Evolutionary conservation across 495 filamentous ascomycete genomes (phyloP), one percentile per base, ranked within the genome.

Genomic region (Lepidopterella palustris): DNA sequence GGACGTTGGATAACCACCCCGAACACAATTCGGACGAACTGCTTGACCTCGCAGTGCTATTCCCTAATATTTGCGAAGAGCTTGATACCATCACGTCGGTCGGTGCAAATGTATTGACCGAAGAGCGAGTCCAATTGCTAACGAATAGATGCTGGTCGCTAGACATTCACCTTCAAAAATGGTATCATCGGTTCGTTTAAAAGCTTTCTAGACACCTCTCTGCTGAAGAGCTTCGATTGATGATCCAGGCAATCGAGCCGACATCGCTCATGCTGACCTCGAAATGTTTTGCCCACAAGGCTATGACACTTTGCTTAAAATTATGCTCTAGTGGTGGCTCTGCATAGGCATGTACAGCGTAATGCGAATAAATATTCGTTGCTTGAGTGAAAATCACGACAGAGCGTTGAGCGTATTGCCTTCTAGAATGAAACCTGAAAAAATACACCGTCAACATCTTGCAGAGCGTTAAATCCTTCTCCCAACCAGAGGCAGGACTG

Each of bases 61-160:
- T 63, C 0, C 49, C 61, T 20, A 40, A 27, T 25, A 45, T 59
- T 21, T 29, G 58, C 13, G 55, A 55, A 55, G 56, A 59, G 31
- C 52, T 54, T 11, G 61, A 59, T 29, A 28, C 21, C 20, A 31
- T 63, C 8, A 48, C 13, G 8, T 1, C 24, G 29, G 20, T 26
- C 24, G 13, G 9, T 1, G 18, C 13, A n/a, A 42, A 8, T 11
- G 42, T 42, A 11, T 29, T 45, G 10, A 20, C 10, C 13, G 31
- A 47, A 2, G n/a, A 53, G 5, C 26, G 47, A 40, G 61, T 42
- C 2, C 21, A 50, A 27, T 15, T 50, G 5, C 25, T 63, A 2
- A 55, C 55, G 42, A 29, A 29, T 8, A 24, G 26, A 26, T 59
- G 55, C 13, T 59, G 55, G 61, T 9, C 28, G 20, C 50, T 63